Evolutionary conservation across 2,329 filamentous ascomycete species (phyloP).

Genomic region (Arachnomyces sp.): DNA sequence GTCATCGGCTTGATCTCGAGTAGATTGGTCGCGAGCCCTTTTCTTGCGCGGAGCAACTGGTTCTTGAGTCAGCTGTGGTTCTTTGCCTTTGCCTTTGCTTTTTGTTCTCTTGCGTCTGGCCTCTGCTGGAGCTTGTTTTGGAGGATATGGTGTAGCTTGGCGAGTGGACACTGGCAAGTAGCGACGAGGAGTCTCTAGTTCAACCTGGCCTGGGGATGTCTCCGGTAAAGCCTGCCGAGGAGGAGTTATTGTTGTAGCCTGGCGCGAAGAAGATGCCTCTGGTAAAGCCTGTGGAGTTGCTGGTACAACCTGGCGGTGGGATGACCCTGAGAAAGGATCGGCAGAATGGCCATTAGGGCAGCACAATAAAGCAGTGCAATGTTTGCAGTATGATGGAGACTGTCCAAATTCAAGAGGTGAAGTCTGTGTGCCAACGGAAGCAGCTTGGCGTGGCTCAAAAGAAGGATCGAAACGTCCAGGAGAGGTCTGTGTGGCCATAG

Average conservation of each 20-base stretch:
- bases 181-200: background rate
- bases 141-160: too few species aligned
- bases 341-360: conserved; percentile 10
- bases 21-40: too few species aligned
- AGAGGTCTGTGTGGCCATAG: too few species aligned
- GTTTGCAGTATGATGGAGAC: conserved; percentile 7
- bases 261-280: conserved; percentile 2
- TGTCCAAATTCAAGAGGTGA: conserved; percentile 3
- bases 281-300: background rate
- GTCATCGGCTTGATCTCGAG: too few species aligned
- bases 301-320: background rate
- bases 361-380: conserved; percentile 5
- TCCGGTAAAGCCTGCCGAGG: background rate
- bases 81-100: too few species aligned
- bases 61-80: too few species aligned
- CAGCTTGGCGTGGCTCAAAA: background rate
- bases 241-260: conserved; percentile 8
- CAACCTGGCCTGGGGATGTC: background rate
- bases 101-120: too few species aligned
- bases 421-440: conserved; percentile 4
- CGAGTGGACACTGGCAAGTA: background rate
- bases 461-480: too few species aligned
- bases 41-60: too few species aligned
- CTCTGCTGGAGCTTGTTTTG: too few species aligned
- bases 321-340: conserved; percentile 4